These are phyloP conservation scores for Corymbia citriodora DNA, from an alignment of 441 rosid genomes.

Conservation along the genomic window DNA sequence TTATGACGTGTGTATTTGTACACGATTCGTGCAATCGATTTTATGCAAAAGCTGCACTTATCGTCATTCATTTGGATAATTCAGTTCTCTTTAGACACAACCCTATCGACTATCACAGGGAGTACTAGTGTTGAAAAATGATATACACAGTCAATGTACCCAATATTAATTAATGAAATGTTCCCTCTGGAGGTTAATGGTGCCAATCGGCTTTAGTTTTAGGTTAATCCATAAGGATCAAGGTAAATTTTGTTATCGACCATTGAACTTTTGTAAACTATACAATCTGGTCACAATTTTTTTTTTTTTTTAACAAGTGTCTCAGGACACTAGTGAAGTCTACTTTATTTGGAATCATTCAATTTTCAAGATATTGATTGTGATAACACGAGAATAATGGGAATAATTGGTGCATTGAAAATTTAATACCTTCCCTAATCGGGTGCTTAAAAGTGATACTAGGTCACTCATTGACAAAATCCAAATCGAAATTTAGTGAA, in stretches of 20 bases:
- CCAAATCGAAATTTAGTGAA: not conserved
- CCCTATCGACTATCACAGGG: not conserved
- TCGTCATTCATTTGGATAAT: not conserved
- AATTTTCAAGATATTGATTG: not conserved
- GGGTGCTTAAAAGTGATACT: not conserved
- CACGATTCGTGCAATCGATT: not conserved
- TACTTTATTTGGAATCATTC: not conserved
- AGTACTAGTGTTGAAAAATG: not conserved
- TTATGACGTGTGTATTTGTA: not conserved
- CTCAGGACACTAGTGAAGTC: fast-evolving
- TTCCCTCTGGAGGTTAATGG: not conserved
- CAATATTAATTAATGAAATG: not conserved
- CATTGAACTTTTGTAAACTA: not conserved
- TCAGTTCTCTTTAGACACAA: not conserved
- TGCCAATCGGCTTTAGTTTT: not conserved
- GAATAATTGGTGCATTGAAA: not conserved
- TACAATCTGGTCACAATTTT: not conserved
- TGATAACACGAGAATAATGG: not conserved
- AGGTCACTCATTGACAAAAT: not conserved
- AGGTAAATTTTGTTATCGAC: not conserved
- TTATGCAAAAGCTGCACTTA: not conserved
- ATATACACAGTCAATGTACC: not conserved
- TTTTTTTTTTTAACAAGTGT: not conserved
- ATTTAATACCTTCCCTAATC: not conserved
- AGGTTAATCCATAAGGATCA: not conserved